These are phyloP conservation scores for Rhizopogon vinicolor DNA, from an alignment of 768 basidiomycete species.

Conservation along the genomic window DNA sequence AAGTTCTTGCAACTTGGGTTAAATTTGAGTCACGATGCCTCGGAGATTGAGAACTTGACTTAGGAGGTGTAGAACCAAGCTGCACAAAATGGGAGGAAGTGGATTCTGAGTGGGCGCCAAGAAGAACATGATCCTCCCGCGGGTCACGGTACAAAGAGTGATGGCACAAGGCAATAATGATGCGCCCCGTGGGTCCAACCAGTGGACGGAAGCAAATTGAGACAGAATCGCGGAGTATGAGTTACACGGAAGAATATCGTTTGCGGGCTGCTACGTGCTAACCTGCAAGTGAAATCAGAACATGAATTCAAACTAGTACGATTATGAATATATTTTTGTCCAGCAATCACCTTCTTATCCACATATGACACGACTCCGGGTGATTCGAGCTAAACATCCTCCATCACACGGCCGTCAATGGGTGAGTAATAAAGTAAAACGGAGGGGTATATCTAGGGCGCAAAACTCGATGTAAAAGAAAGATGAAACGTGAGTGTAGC, in stretches of 20 bases:
- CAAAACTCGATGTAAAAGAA: not conserved
- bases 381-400: no score
- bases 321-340: not conserved
- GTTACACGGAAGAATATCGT: not conserved
- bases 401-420: slow-evolving; percentile 1
- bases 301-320: not conserved
- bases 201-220: not conserved
- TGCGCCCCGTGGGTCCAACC: no score
- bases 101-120: no score
- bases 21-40: no score
- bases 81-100: no score
- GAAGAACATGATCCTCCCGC: no score
- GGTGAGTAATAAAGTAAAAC: not conserved
- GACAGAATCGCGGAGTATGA: not conserved
- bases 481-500: not conserved
- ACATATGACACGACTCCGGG: no score
- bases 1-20: no score
- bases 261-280: not conserved
- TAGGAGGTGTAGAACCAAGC: no score
- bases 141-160: no score
- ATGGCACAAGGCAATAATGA: no score
- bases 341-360: not conserved
- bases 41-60: no score
- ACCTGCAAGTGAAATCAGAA: not conserved
- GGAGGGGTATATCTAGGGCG: not conserved